Evolutionary conservation across 768 basidiomycete genomes (phyloP), one percentile per base, ranked within the genome.

Genomic region (Nevesoporus exiguus): DNA sequence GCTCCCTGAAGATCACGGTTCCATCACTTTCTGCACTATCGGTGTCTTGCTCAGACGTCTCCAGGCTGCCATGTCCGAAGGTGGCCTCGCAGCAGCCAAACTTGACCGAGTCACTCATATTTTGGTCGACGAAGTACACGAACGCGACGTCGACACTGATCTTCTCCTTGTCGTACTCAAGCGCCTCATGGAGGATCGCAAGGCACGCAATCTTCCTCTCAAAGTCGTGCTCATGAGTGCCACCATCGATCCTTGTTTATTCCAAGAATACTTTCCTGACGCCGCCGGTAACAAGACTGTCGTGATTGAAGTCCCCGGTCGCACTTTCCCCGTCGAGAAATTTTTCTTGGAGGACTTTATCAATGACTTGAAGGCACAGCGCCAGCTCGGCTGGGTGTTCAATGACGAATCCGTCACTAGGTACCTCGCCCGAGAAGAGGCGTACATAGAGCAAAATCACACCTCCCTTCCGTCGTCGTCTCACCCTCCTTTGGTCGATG

Each of bases 161-260:
- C 73, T 97, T 22, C 73, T 93, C 40, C 80, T 98, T 17, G 90
- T 93, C 53, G 91, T 94, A 6, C 79, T 98, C 51, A 94, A 95
- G 70, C 82, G 90, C 22, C 71, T 95, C 22, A 71, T 95, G 64
- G 80, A 78, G 7, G 86, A 92, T 54, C 82, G 93, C 60, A 86
- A 81, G 66, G 75, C 80, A 7, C 80, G 80, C 58, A 79, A 81
- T 11, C 81, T 85, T 44, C 85, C 89, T 3, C 72, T 98, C 70
- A 94, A 93, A 70, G 77, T 98, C 58, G 73, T 97, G 40, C 80
- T 98, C 52, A 97, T 98, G 94, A 95, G 91, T 64, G 95, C 95
- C 9, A 98, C 95, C 41, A 92, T 98, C 66, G 91, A 97, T 62
- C 89, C 94, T 9, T 81, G 81, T 0, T 78, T 96, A 24, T 98